phyloP scores from a whole-genome alignment of 2,329 filamentous ascomycete genomes.

The Fusarium incarnatum region DNA sequence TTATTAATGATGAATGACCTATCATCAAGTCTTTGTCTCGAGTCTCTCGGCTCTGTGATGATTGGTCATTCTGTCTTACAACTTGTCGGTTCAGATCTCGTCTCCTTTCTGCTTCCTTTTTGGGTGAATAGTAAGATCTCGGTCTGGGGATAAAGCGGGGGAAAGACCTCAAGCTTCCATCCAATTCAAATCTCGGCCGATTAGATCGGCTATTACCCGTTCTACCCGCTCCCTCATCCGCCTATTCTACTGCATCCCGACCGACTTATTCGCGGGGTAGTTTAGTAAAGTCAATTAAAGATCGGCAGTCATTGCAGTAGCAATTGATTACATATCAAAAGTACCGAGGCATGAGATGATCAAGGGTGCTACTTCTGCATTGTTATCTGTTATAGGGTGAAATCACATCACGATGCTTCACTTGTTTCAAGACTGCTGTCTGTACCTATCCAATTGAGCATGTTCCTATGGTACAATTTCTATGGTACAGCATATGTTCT shows the following conservation, averaged over 20 bases:
- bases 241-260: background rate
- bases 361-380: background rate
- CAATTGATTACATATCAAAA: background rate
- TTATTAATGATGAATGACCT: background rate
- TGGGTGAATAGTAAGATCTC: constrained; percentile 1
- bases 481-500: background rate
- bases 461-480: background rate
- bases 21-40: background rate
- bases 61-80: background rate
- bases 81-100: too few relatives aligned
- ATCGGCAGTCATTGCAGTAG: background rate
- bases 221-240: constrained; percentile 17
- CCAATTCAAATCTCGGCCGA: constrained; percentile 21
- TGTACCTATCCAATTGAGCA: background rate
- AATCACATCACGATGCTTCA: background rate
- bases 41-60: background rate
- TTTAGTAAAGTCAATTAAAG: background rate
- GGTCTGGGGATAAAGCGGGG: constrained; percentile 36
- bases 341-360: background rate
- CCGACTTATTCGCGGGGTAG: constrained; percentile 14
- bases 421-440: background rate
- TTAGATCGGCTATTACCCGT: constrained; percentile 15
- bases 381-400: background rate
- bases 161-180: background rate
- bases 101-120: constrained; percentile 26